Base-by-base conservation (phyloP, 225 moss, liverwort and hornwort genomes). In the Sphagnum contortum region DNA sequence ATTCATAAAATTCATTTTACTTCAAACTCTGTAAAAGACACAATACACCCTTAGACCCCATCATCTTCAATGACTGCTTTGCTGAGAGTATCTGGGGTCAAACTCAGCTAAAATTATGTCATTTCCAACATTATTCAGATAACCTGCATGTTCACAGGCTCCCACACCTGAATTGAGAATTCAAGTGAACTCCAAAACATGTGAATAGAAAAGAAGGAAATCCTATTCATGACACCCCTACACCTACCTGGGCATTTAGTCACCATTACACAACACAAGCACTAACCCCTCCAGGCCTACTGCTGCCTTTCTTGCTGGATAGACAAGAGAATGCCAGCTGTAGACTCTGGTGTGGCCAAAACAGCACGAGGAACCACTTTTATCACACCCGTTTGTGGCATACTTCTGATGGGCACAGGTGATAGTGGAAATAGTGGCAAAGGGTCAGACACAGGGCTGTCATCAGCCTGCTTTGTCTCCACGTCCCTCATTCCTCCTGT, bases 321-420 rank as follows among this genome's bases (percentile, higher is more conserved):
- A 5, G 82, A 77, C 73, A 82, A 64, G 50, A 86, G 72, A 63
- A 83, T 83, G 51, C 75, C 78, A 12, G 86, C 86, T 14, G 86
- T 71, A 11, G 75, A 80, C 66, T 86, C 83, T 49, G 77, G 75
- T 59, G 86, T 73, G 50, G 83, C 86, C 48, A 72, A 70, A 50
- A 80, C 75, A 53, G 86, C 83, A 57, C 86, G 75, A 9, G 86
- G 86, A 12, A 80, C 77, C 49, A 80, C 79, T 67, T 80, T 83
- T 12, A 80, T 77, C 29, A 29, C 29, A 29, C 29, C 29, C 29
- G 29, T 29, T 29, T 29, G 29, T 1, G 29, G 29, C 29, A 29
- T 29, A 29, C 29, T 29, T 29, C 29, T 29, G 29, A 29, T 29
- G 29, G 29, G 29, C 29, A 29, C 29, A 29, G 29, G 29, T 29